Conservation (phyloP, 768 basidiomycete species). For the Holtermannia corniformis region DNA sequence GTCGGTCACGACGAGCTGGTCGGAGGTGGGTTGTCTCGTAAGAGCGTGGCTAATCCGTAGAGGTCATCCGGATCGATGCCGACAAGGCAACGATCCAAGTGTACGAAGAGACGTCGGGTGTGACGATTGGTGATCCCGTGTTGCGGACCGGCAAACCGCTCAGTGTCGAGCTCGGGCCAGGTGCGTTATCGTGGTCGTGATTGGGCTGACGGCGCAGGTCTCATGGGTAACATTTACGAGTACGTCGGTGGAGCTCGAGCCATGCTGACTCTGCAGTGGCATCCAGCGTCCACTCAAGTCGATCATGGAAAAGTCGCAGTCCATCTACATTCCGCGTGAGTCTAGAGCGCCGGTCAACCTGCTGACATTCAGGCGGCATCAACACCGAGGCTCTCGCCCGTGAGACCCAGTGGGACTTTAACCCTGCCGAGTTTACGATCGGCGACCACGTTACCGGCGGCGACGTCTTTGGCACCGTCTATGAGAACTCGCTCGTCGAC, state of each 20-base stretch:
- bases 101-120: slow-evolving; percentile 98
- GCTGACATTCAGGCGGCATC: slow-evolving; percentile 61
- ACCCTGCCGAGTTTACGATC: slow-evolving; percentile 68
- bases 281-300: slow-evolving; percentile 82
- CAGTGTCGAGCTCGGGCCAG: slow-evolving; percentile 94
- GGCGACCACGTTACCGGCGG: slow-evolving; percentile 97
- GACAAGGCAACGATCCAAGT: slow-evolving; percentile 99
- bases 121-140: slow-evolving; percentile 97
- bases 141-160: slow-evolving; percentile 95
- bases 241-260: slow-evolving; percentile 6
- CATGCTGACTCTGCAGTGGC: slow-evolving; percentile 45
- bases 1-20: slow-evolving; percentile 98
- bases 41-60: slow-evolving; percentile 44
- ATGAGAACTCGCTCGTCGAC: slow-evolving; percentile 92
- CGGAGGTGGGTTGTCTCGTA: slow-evolving; percentile 54
- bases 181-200: slow-evolving; percentile 45
- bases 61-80: slow-evolving; percentile 97
- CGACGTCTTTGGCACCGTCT: slow-evolving; percentile 89
- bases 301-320: slow-evolving; percentile 93
- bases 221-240: slow-evolving; percentile 99
- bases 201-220: slow-evolving; percentile 48
- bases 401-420: slow-evolving; percentile 87
- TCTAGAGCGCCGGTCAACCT: not conserved
- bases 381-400: slow-evolving; percentile 93
- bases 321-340: slow-evolving; percentile 85